Evolutionary conservation across 345 rosid genomes (phyloP).

Genomic region (Cochlearia excelsa): DNA sequence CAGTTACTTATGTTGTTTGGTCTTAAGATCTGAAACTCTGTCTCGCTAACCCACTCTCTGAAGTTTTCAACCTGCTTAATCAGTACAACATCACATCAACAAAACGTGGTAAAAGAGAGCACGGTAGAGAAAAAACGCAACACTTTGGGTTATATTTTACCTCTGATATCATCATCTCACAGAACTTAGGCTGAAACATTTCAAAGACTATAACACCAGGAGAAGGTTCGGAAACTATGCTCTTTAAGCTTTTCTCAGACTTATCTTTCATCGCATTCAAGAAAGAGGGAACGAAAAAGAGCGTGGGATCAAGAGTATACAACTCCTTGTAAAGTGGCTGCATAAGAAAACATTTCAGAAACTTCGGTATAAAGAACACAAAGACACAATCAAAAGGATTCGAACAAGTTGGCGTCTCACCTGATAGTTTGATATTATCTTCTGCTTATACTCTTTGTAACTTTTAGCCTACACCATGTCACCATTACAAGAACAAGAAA

Average conservation of each 20-base stretch:
- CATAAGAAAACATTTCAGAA: constrained; percentile 29
- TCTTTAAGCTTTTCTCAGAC: constrained; percentile 71
- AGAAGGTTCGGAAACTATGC: constrained; percentile 63
- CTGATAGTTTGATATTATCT: constrained; percentile 69
- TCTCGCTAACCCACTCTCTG: constrained; percentile 75
- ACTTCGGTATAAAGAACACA: constrained; percentile 1
- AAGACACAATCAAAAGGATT: constrained; percentile 4
- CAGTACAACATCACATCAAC: constrained; percentile 41
- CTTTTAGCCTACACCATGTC: constrained; percentile 48
- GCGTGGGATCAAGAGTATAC: constrained; percentile 46
- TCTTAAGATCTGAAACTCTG: constrained; percentile 77
- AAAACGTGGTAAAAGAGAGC: constrained; percentile 23
- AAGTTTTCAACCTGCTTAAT: constrained; percentile 74
- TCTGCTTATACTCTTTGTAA: constrained; percentile 77
- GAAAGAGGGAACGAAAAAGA: constrained; percentile 68
- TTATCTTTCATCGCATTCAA: constrained; percentile 57
- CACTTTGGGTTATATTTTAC: constrained; percentile 32
- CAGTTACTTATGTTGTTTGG: constrained; percentile 95
- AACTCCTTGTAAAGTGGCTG: constrained; percentile 81
- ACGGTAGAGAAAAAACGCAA: constrained; percentile 11
- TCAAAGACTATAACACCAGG: constrained; percentile 78
- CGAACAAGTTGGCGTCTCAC: constrained; percentile 34
- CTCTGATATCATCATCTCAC: constrained; percentile 73
- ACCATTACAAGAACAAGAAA: neutral
- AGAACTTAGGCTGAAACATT: constrained; percentile 73